Conservation (phyloP, 2,329 filamentous ascomycete species). For the Colletotrichum gloeosporioides region DNA sequence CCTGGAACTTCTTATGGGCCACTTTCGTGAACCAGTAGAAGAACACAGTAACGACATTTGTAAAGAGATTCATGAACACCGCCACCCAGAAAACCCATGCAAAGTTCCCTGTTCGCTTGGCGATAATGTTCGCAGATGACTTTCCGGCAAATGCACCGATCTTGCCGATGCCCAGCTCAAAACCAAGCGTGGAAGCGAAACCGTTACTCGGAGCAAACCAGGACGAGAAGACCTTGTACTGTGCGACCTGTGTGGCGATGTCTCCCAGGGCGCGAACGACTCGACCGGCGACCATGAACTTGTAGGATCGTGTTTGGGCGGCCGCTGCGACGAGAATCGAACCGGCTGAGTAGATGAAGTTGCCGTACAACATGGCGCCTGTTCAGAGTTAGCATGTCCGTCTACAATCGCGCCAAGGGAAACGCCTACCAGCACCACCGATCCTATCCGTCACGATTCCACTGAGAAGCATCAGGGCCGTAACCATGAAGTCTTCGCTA, state of each 20-base stretch:
- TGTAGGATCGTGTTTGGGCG: constrained; percentile 59
- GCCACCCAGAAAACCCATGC: constrained; percentile 67
- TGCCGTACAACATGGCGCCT: constrained; percentile 31
- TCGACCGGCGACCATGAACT: constrained; percentile 64
- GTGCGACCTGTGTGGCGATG: constrained; percentile 67
- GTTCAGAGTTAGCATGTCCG: fast-evolving
- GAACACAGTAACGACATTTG: constrained; percentile 55
- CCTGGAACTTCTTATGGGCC: constrained; percentile 51
- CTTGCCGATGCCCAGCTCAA: constrained; percentile 67
- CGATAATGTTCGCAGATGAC: constrained; percentile 64
- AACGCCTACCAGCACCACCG: constrained; percentile 54
- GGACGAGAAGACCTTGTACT: constrained; percentile 69
- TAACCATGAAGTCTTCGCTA: constrained; percentile 68
- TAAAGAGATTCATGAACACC: constrained; percentile 69
- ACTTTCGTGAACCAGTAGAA: constrained; percentile 64
- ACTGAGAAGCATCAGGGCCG: constrained; percentile 56
- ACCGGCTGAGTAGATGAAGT: constrained; percentile 60
- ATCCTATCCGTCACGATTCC: constrained; percentile 63
- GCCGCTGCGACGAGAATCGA: constrained; percentile 65
- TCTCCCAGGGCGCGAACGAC: constrained; percentile 63
- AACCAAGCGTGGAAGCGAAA: constrained; percentile 65
- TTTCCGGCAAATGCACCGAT: constrained; percentile 67
- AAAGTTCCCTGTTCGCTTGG: constrained; percentile 61
- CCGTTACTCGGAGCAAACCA: constrained; percentile 68
- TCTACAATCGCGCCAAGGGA: fast-evolving